phyloP scores from a whole-genome alignment of 129 eudicot genomes.

The Pseudognaphalium luteoalbum region DNA sequence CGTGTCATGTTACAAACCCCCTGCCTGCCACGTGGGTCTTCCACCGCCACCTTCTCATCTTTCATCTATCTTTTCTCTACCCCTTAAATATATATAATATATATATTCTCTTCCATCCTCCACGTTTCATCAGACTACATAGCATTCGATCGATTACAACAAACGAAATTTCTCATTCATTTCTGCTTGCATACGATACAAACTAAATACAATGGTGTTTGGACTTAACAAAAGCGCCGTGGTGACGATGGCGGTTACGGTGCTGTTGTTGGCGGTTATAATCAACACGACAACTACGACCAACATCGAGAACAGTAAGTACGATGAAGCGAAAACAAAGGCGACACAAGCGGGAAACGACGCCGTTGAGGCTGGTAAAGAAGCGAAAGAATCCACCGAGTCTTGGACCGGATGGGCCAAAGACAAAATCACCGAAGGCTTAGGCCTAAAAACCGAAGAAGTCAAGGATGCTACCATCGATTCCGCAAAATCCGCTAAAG shows the following conservation, averaged over 20 bases:
- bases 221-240: conserved; percentile 1
- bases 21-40: conserved; percentile 7
- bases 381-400: conserved; percentile 45
- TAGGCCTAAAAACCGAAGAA: conserved; percentile 46
- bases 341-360: conserved; percentile 16
- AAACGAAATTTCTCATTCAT: neutral
- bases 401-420: conserved; percentile 92
- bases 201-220: neutral
- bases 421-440: conserved; percentile 63
- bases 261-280: conserved; percentile 18
- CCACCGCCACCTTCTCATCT: conserved; percentile 14
- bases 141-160: neutral
- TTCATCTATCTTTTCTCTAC: neutral
- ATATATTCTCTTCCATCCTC: neutral
- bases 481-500: conserved; percentile 42
- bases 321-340: conserved; percentile 28
- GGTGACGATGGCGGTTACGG: conserved; percentile 2
- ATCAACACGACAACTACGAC: conserved; percentile 9
- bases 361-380: conserved; percentile 32
- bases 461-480: conserved; percentile 40
- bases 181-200: no score
- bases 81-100: neutral
- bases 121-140: neutral
- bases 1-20: conserved; percentile 10
- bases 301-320: conserved; percentile 18